These are phyloP conservation scores for Elsinoe ampelina DNA, from an alignment of 2,329 filamentous ascomycete species.

Conservation along the genomic window DNA sequence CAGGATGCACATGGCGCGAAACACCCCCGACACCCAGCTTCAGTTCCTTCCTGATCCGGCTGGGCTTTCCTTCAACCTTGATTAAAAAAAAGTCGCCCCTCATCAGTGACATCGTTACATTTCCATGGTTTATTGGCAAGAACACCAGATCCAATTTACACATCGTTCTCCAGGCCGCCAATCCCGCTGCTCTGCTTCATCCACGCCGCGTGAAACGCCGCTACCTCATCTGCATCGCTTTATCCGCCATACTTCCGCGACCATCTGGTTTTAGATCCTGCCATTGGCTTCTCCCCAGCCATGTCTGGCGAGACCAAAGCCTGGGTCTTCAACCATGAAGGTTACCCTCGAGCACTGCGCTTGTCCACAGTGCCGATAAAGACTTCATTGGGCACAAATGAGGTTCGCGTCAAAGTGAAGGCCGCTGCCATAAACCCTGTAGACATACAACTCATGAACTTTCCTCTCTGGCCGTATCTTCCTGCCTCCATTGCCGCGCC, in stretches of 20 bases:
- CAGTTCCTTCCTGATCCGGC: conserved; percentile 8
- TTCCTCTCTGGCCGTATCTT: conserved; percentile 22
- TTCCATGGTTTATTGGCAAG: neutral
- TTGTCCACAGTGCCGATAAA: conserved; percentile 20
- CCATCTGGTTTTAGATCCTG: conserved; percentile 14
- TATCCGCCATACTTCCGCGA: neutral
- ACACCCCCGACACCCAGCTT: neutral
- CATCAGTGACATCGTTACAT: neutral
- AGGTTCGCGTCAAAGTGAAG: conserved; percentile 25
- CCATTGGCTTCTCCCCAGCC: neutral
- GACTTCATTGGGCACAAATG: conserved; percentile 18
- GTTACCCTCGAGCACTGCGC: conserved; percentile 24
- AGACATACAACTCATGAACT: conserved; percentile 30
- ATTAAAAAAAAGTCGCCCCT: neutral
- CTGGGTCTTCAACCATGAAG: conserved; percentile 27
- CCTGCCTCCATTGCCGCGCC: conserved; percentile 17
- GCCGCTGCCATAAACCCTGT: conserved; percentile 29
- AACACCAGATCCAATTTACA: conserved; percentile 4
- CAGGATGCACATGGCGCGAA: neutral
- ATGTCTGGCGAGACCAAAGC: conserved; percentile 19
- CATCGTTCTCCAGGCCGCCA: neutral
- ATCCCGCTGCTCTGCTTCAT: neutral
- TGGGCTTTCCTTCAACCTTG: neutral
- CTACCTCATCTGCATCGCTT: neutral
- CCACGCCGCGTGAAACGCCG: neutral